Base-by-base conservation (phyloP, 371 early-diverging fungal genomes). In the Lichtheimia ramosa region DNA sequence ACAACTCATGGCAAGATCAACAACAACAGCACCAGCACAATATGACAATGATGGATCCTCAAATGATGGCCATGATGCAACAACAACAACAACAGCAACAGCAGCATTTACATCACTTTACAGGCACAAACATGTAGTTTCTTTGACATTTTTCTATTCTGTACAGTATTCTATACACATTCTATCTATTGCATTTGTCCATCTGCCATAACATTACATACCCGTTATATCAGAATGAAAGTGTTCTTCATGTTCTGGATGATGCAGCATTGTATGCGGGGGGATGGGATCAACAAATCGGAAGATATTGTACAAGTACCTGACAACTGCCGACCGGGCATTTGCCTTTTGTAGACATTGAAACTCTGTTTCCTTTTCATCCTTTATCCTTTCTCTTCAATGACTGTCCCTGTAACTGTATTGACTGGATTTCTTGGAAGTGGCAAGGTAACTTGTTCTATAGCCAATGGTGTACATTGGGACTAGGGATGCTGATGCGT, bases 371-470 rank as follows among this genome's bases (percentile, higher is more conserved):
- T 34, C 34, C 34, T 10, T 34, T 34, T 34, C 10, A 34, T 2
- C 6, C 10, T 46, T 46, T 46, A 43, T 43, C 43, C n/a, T n/a
- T 14, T n/a, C 18, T 3, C 18, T 46, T 16, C 46, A 46, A 46
- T 46, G 46, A 46, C 46, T 40, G 55, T 68, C 18, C 65, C 62
- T 21, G 56, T 71, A 23, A 65, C 72, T 54, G 63, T 71, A 12
- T 51, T 71, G 23, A 71, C 68, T 10, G 72, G 72, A 14, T 71
- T 68, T 24, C 64, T 71, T n/a, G 72, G 68, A 10, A 63, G 64
- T 52, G 71, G 71, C 27, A 70, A 70, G 61, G 66, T 65, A 58
- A 58, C 46, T n/a, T 25, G 25, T 25, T 25, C n/a, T n/a, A n/a
- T n/a, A n/a, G 28, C 15, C 14, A 18, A 7, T 42, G 5, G 16